These are phyloP conservation scores for Grosmannia huntii DNA, from an alignment of 2,329 filamentous ascomycete species.

Conservation along the genomic window DNA sequence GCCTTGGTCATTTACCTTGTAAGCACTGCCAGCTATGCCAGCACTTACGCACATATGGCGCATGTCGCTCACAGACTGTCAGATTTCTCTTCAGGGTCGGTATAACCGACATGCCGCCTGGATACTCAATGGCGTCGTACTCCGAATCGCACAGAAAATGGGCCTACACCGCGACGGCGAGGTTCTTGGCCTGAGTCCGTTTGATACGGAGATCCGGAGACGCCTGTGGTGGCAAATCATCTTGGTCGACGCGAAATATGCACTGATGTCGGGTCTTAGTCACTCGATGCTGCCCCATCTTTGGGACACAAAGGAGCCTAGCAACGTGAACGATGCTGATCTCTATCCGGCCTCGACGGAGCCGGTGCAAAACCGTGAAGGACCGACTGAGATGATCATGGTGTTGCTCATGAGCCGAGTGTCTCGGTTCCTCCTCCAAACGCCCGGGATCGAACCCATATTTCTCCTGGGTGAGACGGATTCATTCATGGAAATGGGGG, in stretches of 20 bases:
- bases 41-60: constrained; percentile 1
- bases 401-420: constrained; percentile 37
- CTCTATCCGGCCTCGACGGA: constrained; percentile 40
- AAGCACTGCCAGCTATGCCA: constrained; percentile 2
- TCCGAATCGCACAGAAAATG: constrained; percentile 55
- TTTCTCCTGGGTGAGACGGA: constrained; percentile 31
- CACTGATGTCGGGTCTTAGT: constrained; percentile 43
- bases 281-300: constrained; percentile 36
- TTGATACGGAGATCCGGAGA: constrained; percentile 55
- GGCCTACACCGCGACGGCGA: constrained; percentile 52
- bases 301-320: constrained; percentile 43
- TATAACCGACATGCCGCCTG: constrained; percentile 47
- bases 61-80: neutral
- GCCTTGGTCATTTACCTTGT: constrained; percentile 46
- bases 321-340: constrained; percentile 47
- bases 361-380: constrained; percentile 36
- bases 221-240: constrained; percentile 55
- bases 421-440: constrained; percentile 34
- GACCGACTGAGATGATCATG: constrained; percentile 50
- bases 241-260: constrained; percentile 43
- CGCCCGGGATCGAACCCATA: constrained; percentile 34
- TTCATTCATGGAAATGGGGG: constrained; percentile 14
- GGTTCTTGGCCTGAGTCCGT: constrained; percentile 40
- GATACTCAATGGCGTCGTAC: constrained; percentile 46
- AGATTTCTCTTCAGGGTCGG: constrained; percentile 44